Base-by-base conservation (phyloP, 2,329 filamentous ascomycete genomes). In the Scedosporium dehoogii region DNA sequence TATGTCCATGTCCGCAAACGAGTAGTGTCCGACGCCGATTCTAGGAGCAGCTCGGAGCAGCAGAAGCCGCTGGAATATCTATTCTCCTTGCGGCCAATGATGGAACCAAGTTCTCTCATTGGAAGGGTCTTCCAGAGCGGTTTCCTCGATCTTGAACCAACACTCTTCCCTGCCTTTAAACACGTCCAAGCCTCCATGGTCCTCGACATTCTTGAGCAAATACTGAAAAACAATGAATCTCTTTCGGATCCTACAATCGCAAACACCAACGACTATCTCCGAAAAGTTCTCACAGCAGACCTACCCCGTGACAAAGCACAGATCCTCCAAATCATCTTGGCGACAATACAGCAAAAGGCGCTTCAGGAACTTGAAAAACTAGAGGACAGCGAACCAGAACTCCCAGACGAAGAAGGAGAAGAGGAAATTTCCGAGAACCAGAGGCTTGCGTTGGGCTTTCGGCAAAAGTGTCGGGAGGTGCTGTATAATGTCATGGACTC, bases 1-100 rank as follows among this genome's bases (percentile, higher is more conserved):
- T 85, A 85, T 68, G 72, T 82, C 0, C 83, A 86, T 68, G 73
- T 85, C 9, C 78, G 81, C 61, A 83, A 80, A 68, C 74, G 76
- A 33, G 70, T 71, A 1, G 46, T 51, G 2, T 46, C 44, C 6
- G 46, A 33, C 21, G 23, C 33, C 3, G 27, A 51, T 18, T 18
- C 48, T 6, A 3, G 23, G 10, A 6, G 7, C 23, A 33, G 55
- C 23, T 25, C 7, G 10, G 9, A 38, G 9, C 1, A 66, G 67
- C 1, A 72, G 21, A 66, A 63, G 51, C 64, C 66, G 4, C 63
- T 60, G 10, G 79, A 82, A 64, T 82, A 81, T 63, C 74, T 85
- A 64, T 76, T 86, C 62, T 83, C 82, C 5, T 71, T 82, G 12
- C 75, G 78, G 6, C 79, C 82, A 1, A 71, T 84, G 48, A 66